Evolutionary conservation across 2,329 filamentous ascomycete species (phyloP), one percentile per base, ranked within the genome.

Genomic region (Cytospora mali): DNA sequence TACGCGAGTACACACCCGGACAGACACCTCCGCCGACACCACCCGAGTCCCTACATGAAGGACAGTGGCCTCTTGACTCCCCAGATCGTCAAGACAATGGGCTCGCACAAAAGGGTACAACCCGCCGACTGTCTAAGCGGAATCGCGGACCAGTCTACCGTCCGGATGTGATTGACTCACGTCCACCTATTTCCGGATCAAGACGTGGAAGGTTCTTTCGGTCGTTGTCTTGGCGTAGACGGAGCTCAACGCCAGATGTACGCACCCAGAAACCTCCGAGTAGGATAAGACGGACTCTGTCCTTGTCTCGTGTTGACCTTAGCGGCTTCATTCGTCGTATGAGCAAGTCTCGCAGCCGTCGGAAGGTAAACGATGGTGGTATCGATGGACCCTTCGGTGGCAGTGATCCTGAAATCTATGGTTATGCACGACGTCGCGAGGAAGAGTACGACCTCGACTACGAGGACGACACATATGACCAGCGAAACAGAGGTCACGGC

Each of bases 1-100:
- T 99, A 69, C 85, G 91, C 58, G 84, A 91, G 72, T 98, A 96
- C 77, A 80, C 86, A 11, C 93, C 93, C 2, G 92, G 91, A 3
- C 39, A 61, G 21, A 96, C 91, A 1, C 93, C 93, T 14, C 85
- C 87, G 0, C 81, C 84, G 3, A 88, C 89, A 1, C 92, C 91
- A 3, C 83, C 80, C 29, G 75, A 73, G 10, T 80, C 84, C 1
- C 76, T 80, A 52, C 75, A 80, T 64, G 79, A 81, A 46, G 53
- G n/a, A 29, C 66, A 77, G 33, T 75, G 72, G 57, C 75, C 77
- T 3, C 78, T 74, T 21, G 67, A 71, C 64, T 77, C 77, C 4
- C 75, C 75, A 6, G 71, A 70, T 9, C 74, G 70, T 69, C 72
- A 42, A 42, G 62, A 42, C 9, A 62, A 55, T 29, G 48, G 35